Percentiles rank a stretch among this genome's conserved stretches.
phyloP scores from a whole-genome alignment of 208 protist genomes.

The Vickermania spadyakhi region DNA sequence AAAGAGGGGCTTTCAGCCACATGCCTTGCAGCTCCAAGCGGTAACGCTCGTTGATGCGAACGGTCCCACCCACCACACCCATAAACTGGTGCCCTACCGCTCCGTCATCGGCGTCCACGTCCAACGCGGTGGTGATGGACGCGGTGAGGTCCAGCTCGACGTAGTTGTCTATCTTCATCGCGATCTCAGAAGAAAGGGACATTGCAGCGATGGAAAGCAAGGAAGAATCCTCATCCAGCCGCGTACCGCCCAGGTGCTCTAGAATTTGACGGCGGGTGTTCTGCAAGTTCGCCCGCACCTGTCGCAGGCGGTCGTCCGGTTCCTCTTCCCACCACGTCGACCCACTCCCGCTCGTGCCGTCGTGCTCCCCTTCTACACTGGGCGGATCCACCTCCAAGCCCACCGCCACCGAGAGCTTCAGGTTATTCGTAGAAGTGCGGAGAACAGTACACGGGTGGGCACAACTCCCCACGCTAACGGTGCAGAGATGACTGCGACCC shows the following conservation, averaged over 20 bases:
- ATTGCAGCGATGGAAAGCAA: constrained; percentile 5
- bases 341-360: not conserved
- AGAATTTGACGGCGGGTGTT: not conserved
- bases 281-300: not conserved
- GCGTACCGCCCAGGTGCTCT: not conserved
- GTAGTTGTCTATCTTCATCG: constrained; percentile 54
- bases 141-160: constrained; percentile 48
- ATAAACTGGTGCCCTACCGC: constrained; percentile 22
- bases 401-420: not conserved
- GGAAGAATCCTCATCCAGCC: not conserved
- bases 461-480: not conserved
- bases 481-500: not conserved
- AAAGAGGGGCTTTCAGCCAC: constrained; percentile 41
- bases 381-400: not conserved
- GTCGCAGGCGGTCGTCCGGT: not conserved
- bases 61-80: constrained; percentile 24
- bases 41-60: constrained; percentile 24
- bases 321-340: constrained; percentile 1
- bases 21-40: constrained; percentile 41
- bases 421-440: not conserved
- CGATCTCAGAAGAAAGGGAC: constrained; percentile 17
- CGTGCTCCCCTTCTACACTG: not conserved
- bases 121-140: constrained; percentile 20
- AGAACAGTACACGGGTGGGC: not conserved
- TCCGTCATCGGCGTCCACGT: constrained; percentile 17